These are phyloP conservation scores for Didymella exigua DNA, from an alignment of 2,329 filamentous ascomycete species.

Conservation along the genomic window DNA sequence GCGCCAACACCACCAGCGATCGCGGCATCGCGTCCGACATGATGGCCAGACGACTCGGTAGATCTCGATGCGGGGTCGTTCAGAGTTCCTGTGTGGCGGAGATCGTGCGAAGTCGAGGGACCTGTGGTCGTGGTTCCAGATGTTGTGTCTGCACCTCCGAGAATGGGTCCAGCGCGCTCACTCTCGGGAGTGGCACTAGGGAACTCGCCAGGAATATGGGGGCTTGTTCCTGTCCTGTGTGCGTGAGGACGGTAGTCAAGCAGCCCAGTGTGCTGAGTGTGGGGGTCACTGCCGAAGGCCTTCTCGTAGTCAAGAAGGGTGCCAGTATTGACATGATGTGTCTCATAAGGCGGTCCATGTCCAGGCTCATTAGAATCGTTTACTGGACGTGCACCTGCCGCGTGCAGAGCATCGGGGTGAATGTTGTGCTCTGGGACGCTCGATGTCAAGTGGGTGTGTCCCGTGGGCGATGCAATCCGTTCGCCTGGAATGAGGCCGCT, in stretches of 20 bases:
- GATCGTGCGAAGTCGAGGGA: conserved; percentile 21
- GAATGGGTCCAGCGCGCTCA: conserved; percentile 33
- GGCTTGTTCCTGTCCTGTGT: conserved; percentile 41
- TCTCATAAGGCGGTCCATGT: conserved; percentile 11
- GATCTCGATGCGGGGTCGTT: conserved; percentile 26
- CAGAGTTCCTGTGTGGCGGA: conserved; percentile 33
- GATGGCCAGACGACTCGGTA: conserved; percentile 24
- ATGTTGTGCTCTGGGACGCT: conserved; percentile 14
- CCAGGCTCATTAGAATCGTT: neutral
- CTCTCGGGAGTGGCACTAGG: conserved; percentile 39
- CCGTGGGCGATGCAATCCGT: conserved; percentile 5
- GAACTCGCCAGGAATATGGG: conserved; percentile 45
- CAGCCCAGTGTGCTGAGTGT: conserved; percentile 10
- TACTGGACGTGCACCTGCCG: conserved; percentile 7
- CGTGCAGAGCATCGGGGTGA: conserved; percentile 14
- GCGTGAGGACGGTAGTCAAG: conserved; percentile 26
- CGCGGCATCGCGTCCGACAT: conserved; percentile 35
- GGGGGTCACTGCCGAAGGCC: conserved; percentile 12
- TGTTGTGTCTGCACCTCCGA: conserved; percentile 9
- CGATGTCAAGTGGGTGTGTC: conserved; percentile 7
- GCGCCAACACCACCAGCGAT: conserved; percentile 34
- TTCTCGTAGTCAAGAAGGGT: conserved; percentile 16
- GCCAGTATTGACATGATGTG: conserved; percentile 10
- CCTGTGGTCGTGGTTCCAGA: conserved; percentile 3
- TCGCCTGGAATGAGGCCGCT: neutral